Conservation (phyloP, 768 basidiomycete genomes). For the Suillus brevipes region DNA sequence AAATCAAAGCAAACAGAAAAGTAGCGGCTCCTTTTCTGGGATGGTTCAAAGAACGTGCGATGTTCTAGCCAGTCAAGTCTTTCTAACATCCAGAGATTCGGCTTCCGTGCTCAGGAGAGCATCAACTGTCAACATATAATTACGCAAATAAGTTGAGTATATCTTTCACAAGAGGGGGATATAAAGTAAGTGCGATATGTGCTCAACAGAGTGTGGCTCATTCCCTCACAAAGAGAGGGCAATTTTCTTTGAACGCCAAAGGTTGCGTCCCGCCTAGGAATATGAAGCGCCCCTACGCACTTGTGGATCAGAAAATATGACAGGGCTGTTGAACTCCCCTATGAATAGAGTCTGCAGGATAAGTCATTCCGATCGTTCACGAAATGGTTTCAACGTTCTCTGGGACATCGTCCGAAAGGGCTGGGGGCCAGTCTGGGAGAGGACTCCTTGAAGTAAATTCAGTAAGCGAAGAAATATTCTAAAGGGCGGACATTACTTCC, state of each 20-base stretch:
- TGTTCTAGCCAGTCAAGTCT: neutral
- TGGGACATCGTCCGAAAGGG: constrained; percentile 20
- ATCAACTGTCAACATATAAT: neutral
- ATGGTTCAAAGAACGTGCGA: neutral
- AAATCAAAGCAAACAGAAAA: neutral
- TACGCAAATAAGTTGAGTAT: neutral
- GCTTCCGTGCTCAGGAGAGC: neutral
- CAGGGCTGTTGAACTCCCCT: neutral
- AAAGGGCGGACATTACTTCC: constrained; percentile 58
- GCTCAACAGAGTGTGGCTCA: neutral
- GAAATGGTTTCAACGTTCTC: constrained; percentile 26
- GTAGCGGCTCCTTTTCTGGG: neutral
- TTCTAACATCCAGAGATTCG: neutral
- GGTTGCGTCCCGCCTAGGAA: neutral
- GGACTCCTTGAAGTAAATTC: constrained; percentile 10
- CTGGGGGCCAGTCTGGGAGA: constrained; percentile 30
- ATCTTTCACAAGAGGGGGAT: neutral
- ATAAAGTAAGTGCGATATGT: neutral
- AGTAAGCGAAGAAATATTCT: neutral
- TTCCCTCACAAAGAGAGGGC: neutral
- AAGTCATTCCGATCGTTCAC: constrained; percentile 8
- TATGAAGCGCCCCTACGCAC: neutral
- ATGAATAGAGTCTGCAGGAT: neutral
- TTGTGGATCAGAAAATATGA: neutral
- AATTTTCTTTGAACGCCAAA: neutral